Percentiles rank a stretch among this genome's conserved stretches.
Conservation (phyloP, 2,329 filamentous ascomycete genomes). For the Aureobasidium sp. region DNA sequence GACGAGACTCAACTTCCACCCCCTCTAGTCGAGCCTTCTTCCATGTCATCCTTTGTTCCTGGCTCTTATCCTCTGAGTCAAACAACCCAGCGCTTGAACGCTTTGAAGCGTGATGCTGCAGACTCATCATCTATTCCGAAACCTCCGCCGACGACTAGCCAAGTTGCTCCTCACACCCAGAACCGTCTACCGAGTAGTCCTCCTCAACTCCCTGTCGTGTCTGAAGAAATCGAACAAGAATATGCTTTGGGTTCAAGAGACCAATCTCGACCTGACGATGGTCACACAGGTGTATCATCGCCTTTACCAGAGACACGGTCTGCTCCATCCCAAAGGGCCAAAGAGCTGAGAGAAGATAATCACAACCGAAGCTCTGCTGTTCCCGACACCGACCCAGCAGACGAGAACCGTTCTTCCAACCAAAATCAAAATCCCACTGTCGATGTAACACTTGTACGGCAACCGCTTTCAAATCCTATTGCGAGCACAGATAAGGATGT, state of each 20-base stretch:
- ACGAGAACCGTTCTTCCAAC: slow-evolving; percentile 10
- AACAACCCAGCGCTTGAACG: slow-evolving; percentile 6
- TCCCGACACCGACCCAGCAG: slow-evolving; percentile 27
- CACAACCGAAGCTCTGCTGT: slow-evolving; percentile 16
- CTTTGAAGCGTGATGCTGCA: background rate
- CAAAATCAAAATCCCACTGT: background rate
- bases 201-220: slow-evolving; percentile 20
- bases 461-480: background rate
- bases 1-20: slow-evolving; percentile 26
- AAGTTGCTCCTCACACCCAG: slow-evolving; percentile 18
- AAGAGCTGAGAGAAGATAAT: background rate
- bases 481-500: background rate
- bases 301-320: slow-evolving; percentile 16
- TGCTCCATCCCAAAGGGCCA: background rate
- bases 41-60: slow-evolving; percentile 27
- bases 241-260: background rate
- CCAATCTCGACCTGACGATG: background rate
- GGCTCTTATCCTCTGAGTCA: slow-evolving; percentile 30
- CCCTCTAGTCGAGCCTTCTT: slow-evolving; percentile 30
- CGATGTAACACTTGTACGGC: slow-evolving; percentile 3
- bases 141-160: slow-evolving; percentile 17
- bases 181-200: slow-evolving; percentile 31
- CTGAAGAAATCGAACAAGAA: background rate
- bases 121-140: slow-evolving; percentile 22
- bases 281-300: background rate